A percentile compares a stretch with the other conserved stretches of the same genome.
Conservation (phyloP, 1,284 basidiomycete species). For the Trichosporon inkin region DNA sequence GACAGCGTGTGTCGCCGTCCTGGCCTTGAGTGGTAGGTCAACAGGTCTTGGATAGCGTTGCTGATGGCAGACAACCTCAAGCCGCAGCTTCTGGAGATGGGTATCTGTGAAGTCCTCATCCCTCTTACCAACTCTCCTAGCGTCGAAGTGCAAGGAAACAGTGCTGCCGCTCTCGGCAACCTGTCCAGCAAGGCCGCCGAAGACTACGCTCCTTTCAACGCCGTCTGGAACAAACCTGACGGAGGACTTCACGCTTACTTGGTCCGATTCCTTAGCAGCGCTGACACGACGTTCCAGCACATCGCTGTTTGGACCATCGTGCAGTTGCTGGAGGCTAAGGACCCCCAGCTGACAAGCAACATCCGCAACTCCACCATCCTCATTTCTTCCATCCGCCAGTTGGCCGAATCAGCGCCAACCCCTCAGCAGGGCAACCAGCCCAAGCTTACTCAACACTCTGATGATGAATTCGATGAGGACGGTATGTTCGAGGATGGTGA, state of each 20-base stretch:
- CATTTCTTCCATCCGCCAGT: conserved; percentile 75
- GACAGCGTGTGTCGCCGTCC: conserved; percentile 96
- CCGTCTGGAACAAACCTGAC: conserved; percentile 96
- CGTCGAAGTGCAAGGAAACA: conserved; percentile 98
- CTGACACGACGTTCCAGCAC: conserved; percentile 99
- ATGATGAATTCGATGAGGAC: conserved; percentile 68
- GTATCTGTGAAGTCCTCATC: conserved; percentile 95
- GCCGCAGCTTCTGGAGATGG: conserved; percentile 93
- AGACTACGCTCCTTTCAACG: conserved; percentile 96
- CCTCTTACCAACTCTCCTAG: conserved; percentile 93
- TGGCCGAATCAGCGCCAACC: conserved; percentile 70
- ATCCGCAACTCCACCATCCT: conserved; percentile 77
- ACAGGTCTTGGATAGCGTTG: background rate
- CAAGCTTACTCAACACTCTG: conserved; percentile 43
- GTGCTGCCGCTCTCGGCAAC: conserved; percentile 95
- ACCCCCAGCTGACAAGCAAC: conserved; percentile 81
- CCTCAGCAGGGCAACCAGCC: conserved; percentile 49
- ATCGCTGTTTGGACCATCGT: conserved; percentile 99
- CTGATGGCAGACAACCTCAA: conserved; percentile 75
- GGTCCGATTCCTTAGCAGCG: conserved; percentile 85
- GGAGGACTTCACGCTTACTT: conserved; percentile 96
- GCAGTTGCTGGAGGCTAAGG: conserved; percentile 89
- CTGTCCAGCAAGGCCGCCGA: conserved; percentile 92
- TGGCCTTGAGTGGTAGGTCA: conserved; percentile 76
- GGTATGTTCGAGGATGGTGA: conserved; percentile 57